phyloP scores from a whole-genome alignment of 192 early-diverging fungal genomes.

The Spizellomyces punctatus region DNA sequence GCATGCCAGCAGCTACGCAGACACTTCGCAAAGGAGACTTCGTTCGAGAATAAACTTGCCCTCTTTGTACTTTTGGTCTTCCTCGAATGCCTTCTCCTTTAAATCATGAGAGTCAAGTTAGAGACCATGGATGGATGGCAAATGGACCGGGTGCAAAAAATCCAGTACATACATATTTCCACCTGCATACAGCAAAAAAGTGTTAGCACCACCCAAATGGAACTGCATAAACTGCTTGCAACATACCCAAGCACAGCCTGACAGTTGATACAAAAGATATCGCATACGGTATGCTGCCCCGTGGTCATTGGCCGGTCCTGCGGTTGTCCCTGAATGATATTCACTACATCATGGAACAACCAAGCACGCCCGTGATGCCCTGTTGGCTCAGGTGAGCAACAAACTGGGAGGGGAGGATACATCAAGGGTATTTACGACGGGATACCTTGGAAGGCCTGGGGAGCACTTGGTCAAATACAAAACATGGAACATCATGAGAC shows the following conservation, averaged over 20 bases:
- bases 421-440: no score
- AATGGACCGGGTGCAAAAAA: background rate
- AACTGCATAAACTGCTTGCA: background rate
- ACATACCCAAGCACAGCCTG: slow-evolving; percentile 37
- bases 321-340: slow-evolving; percentile 51
- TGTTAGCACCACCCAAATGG: background rate
- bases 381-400: slow-evolving; percentile 32
- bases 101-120: slow-evolving; percentile 57
- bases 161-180: slow-evolving; percentile 2
- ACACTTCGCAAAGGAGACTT: slow-evolving; percentile 37
- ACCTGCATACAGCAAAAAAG: background rate
- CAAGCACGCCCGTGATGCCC: slow-evolving; percentile 63
- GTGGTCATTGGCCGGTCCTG: slow-evolving; percentile 66
- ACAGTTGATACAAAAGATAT: slow-evolving; percentile 62
- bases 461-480: background rate
- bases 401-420: no score
- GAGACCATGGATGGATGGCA: background rate
- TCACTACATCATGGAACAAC: slow-evolving; percentile 64
- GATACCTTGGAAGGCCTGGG: slow-evolving; percentile 33
- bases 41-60: slow-evolving; percentile 69
- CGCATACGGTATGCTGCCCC: slow-evolving; percentile 65
- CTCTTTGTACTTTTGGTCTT: slow-evolving; percentile 65
- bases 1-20: background rate
- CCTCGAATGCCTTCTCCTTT: slow-evolving; percentile 58
- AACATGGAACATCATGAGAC: background rate